Base-by-base conservation (phyloP, 73 alveolate genomes). In the Uronychia setigera region DNA sequence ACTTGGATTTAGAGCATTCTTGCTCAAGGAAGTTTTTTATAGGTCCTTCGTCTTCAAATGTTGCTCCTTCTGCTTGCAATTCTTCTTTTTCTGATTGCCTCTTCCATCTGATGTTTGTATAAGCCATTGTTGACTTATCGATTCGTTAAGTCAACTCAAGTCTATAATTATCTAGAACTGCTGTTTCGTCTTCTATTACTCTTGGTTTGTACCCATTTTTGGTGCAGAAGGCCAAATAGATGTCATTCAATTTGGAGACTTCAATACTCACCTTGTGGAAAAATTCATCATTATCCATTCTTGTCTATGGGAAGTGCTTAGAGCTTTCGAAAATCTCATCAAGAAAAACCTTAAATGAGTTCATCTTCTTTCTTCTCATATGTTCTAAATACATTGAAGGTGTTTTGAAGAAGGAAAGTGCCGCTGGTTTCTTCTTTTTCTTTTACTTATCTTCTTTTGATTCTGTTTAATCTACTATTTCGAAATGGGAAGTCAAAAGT, bases 101-200 rank as follows among this genome's bases (percentile, higher is more conserved):
- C 29, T 81, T 81, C 88, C 88, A 81, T 59, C 88, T 81, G 14
- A 81, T 30, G 29, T 81, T 58, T 0, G 30, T 30, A 67, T 81
- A 81, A 14, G 88, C 88, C 29, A 32, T 27, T 13, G 88, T 81
- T 9, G 35, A 13, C 0, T 74, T 58, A 76, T 81, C 88, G 0
- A 67, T 58, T 27, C 75, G 29, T 1, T 30, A 19, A 0, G 59
- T 76, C 32, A 25, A n/a, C 29, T 29, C 33, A 11, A 80, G 29
- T 26, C 58, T 35, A 33, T 11, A 80, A 30, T 80, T 79, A 26
- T 35, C 58, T 27, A 80, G 34, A 1, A 58, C 32, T 1, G 19
- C 32, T 1, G 32, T 46, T 34, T 80, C 87, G 1, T 80, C 87
- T 25, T 57, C 87, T 1, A 80, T 58, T 1, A 31, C 35, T 46